phyloP scores from a whole-genome alignment of 306 rosid species.

The Rubus idaeus region DNA sequence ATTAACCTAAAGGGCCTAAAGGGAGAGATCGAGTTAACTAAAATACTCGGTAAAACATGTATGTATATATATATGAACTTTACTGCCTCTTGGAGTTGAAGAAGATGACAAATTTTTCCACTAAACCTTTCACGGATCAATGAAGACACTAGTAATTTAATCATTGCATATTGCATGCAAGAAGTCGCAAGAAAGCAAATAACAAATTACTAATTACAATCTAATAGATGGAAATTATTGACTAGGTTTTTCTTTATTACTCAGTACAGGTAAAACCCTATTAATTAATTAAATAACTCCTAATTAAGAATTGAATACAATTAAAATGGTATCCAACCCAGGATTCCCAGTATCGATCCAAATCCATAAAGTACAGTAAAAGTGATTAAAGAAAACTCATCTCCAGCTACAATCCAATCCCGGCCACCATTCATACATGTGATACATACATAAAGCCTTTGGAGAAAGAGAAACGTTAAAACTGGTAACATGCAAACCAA shows the following conservation, averaged over 20 bases:
- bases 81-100: background rate
- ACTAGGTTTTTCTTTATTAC: background rate
- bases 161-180: too few relatives aligned
- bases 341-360: background rate
- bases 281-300: background rate
- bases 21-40: background rate
- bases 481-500: slow-evolving; percentile 28
- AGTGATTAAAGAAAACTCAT: background rate
- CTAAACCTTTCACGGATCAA: background rate
- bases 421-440: too few relatives aligned
- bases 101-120: background rate
- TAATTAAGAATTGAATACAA: background rate
- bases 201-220: too few relatives aligned
- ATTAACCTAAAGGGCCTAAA: too few relatives aligned
- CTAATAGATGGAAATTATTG: background rate
- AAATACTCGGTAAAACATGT: background rate
- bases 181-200: too few relatives aligned
- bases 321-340: background rate
- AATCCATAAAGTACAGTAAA: background rate
- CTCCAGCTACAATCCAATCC: slow-evolving; percentile 3
- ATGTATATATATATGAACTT: background rate
- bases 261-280: background rate
- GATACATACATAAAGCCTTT: background rate
- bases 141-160: background rate
- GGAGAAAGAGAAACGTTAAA: slow-evolving; percentile 19